Evolutionary conservation across 2,329 filamentous ascomycete genomes (phyloP).

Genomic region (Fusarium decemcellulare): DNA sequence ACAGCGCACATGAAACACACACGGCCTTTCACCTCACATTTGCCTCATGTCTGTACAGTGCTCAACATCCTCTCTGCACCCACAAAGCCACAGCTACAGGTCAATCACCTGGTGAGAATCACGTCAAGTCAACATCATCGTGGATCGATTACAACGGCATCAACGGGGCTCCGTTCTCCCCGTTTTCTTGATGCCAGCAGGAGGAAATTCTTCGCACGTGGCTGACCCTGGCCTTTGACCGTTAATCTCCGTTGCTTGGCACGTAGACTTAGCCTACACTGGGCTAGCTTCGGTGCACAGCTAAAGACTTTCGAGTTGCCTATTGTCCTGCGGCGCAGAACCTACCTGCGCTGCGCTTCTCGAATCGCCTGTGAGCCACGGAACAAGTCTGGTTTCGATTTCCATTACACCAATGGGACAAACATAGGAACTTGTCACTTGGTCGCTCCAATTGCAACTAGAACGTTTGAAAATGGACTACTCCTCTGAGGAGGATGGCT

Average conservation of each 20-base stretch:
- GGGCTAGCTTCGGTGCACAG: constrained; percentile 22
- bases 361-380: background rate
- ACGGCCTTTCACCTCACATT: background rate
- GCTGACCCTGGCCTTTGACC: constrained; percentile 2
- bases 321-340: constrained; percentile 22
- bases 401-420: background rate
- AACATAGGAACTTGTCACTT: background rate
- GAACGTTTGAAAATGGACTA: constrained; percentile 16
- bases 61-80: background rate
- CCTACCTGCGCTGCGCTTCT: constrained; percentile 14
- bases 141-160: constrained; percentile 12
- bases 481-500: constrained; percentile 41
- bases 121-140: constrained; percentile 38
- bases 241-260: background rate
- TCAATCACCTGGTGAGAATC: constrained; percentile 25
- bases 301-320: constrained; percentile 8
- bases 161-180: background rate
- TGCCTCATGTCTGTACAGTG: background rate
- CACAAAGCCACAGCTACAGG: constrained; percentile 25
- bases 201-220: background rate
- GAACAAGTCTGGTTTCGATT: background rate
- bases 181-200: background rate
- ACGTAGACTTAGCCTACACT: background rate
- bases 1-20: constrained; percentile 8
- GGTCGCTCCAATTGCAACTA: background rate